Conservation (phyloP, 805 yeast species). For the Sungouiozyma ichnusensis region DNA sequence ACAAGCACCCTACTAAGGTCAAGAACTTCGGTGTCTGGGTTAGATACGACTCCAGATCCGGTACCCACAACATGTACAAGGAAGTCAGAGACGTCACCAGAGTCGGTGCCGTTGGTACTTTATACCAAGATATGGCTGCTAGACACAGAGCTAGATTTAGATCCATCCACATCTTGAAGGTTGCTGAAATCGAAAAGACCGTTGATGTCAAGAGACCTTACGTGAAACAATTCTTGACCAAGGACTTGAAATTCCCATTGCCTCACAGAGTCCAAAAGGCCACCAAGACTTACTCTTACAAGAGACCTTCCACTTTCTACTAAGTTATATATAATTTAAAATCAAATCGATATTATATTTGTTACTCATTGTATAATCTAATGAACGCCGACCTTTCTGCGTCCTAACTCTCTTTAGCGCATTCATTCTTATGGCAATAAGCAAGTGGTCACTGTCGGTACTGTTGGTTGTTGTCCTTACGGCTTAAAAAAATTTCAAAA, state of each 20-base stretch:
- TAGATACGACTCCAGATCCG: constrained; percentile 99
- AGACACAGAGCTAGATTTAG: constrained; percentile 99
- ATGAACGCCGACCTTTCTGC: constrained; percentile 4
- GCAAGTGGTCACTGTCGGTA: too few species aligned
- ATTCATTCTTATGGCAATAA: too few species aligned
- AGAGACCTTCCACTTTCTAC: constrained; percentile 97
- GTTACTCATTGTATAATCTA: constrained; percentile 16
- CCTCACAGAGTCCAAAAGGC: constrained; percentile 98
- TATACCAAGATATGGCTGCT: constrained; percentile 99
- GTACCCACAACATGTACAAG: constrained; percentile 99
- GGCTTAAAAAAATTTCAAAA: too few species aligned
- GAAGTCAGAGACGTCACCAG: constrained; percentile 99
- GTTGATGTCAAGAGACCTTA: constrained; percentile 99
- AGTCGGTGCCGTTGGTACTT: constrained; percentile 95
- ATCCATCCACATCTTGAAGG: constrained; percentile 98
- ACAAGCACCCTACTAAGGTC: constrained; percentile 96
- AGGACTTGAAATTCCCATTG: constrained; percentile 98
- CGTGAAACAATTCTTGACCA: constrained; percentile 91
- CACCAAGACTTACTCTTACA: constrained; percentile 76
- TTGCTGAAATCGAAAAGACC: constrained; percentile 95
- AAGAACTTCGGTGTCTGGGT: constrained; percentile 99
- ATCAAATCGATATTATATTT: background rate
- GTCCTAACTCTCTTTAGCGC: background rate
- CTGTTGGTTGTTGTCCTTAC: too few species aligned
- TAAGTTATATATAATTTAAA: constrained; percentile 32